Percentiles rank a stretch among this genome's conserved stretches.
Conservation (phyloP, 75 land plant species). For the Gnetum montanum region DNA sequence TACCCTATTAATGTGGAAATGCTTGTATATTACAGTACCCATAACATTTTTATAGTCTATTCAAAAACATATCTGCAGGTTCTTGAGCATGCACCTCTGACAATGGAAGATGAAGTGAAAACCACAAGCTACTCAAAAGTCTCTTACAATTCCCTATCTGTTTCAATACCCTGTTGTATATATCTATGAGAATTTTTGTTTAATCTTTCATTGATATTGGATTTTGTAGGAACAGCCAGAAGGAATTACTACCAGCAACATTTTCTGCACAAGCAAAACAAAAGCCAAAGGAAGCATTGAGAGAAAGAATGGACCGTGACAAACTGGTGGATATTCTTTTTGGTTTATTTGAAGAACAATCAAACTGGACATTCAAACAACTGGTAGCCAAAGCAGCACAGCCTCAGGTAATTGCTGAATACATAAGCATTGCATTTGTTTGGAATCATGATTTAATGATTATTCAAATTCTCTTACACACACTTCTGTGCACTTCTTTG, state of each 20-base stretch:
- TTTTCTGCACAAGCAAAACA: constrained; percentile 25
- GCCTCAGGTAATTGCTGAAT: constrained; percentile 94
- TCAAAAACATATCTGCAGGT: background rate
- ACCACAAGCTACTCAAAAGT: too few relatives aligned
- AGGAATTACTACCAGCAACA: background rate
- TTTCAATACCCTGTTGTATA: too few relatives aligned
- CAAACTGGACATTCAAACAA: constrained; percentile 96
- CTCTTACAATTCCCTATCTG: too few relatives aligned
- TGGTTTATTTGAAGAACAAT: constrained; percentile 87
- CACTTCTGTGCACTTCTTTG: too few relatives aligned
- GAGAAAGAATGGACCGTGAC: constrained; percentile 78
- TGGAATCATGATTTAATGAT: too few relatives aligned
- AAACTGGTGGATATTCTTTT: constrained; percentile 87
- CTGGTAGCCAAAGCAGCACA: constrained; percentile 91
- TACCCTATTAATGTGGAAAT: background rate
- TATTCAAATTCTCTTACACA: too few relatives aligned
- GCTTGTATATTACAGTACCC: background rate
- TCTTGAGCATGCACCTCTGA: constrained; percentile 21
- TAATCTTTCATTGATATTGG: background rate
- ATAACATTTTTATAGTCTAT: background rate
- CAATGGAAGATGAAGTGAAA: constrained; percentile 82
- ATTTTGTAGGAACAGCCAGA: background rate
- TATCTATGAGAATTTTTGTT: too few relatives aligned
- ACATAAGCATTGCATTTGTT: too few relatives aligned
- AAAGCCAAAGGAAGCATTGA: constrained; percentile 69